Evolutionary conservation across 2,329 filamentous ascomycete genomes (phyloP), one percentile per base, ranked within the genome.

Genomic region (Talaromyces funiculosus): DNA sequence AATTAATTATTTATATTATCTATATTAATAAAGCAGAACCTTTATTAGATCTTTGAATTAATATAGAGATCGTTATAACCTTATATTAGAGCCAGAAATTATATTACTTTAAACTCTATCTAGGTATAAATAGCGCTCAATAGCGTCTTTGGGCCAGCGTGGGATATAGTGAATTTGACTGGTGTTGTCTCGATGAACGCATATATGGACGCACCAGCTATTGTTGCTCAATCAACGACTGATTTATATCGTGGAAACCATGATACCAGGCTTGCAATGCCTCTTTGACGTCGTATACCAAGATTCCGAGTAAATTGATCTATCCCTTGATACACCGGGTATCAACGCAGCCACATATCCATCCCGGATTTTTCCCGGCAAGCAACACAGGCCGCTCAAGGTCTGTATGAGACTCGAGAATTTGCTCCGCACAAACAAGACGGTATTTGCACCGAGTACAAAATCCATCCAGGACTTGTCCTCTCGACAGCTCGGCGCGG

Each of bases 21-120:
- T n/a, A n/a, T 18, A 43, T 18, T 10, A 47, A 83, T 81, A 0
- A 67, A 71, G 0, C 74, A 78, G 16, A 80, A 83, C n/a, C n/a
- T n/a, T n/a, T n/a, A n/a, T n/a, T n/a, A n/a, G n/a, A n/a, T n/a
- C n/a, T n/a, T n/a, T n/a, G n/a, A n/a, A n/a, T n/a, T n/a, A n/a
- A n/a, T n/a, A n/a, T n/a, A n/a, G n/a, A n/a, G n/a, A n/a, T n/a
- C n/a, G n/a, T n/a, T n/a, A n/a, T n/a, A n/a, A n/a, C n/a, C n/a
- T n/a, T n/a, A n/a, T n/a, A n/a, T n/a, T n/a, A n/a, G n/a, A n/a
- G n/a, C n/a, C n/a, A n/a, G n/a, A n/a, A n/a, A n/a, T n/a, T n/a
- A n/a, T n/a, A n/a, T n/a, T n/a, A n/a, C n/a, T n/a, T n/a, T n/a
- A n/a, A n/a, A n/a, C n/a, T n/a, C n/a, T n/a, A n/a, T n/a, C n/a